Conservation (phyloP, 2,329 filamentous ascomycete genomes). For the Neoarthrinium moseri region DNA sequence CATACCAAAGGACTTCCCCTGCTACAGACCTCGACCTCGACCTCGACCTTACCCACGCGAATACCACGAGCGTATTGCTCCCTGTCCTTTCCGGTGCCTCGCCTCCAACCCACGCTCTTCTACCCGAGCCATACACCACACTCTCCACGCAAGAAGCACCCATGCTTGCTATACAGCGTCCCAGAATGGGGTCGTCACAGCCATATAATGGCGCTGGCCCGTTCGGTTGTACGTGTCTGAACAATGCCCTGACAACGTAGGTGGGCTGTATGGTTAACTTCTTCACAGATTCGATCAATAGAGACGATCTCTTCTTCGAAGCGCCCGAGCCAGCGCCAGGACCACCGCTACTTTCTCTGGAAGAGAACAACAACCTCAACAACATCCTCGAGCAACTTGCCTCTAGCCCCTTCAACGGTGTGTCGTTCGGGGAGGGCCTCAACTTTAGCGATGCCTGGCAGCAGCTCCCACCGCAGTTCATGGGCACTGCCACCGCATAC, state of each 20-base stretch:
- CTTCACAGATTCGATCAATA: slow-evolving; percentile 12
- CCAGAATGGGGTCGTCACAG: slow-evolving; percentile 60
- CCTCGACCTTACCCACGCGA: too few relatives aligned
- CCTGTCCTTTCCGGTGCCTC: too few relatives aligned
- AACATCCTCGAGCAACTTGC: slow-evolving; percentile 56
- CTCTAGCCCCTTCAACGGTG: slow-evolving; percentile 47
- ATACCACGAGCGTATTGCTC: slow-evolving; percentile 1
- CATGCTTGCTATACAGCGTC: slow-evolving; percentile 58
- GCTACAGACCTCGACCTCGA: too few relatives aligned
- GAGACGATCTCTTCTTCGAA: slow-evolving; percentile 33
- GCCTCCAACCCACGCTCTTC: background rate
- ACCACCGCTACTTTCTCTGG: slow-evolving; percentile 63
- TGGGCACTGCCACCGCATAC: slow-evolving; percentile 64
- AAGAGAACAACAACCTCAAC: slow-evolving; percentile 57
- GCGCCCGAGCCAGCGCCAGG: slow-evolving; percentile 64
- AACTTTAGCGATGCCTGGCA: slow-evolving; percentile 52
- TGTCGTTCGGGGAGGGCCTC: slow-evolving; percentile 50
- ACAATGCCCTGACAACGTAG: background rate
- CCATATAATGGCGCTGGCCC: slow-evolving; percentile 55
- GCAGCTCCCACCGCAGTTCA: slow-evolving; percentile 62
- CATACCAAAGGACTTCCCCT: background rate
- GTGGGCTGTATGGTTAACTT: background rate
- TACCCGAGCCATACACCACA: background rate
- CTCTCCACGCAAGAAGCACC: slow-evolving; percentile 31
- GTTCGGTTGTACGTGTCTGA: slow-evolving; percentile 61